These are phyloP conservation scores for Phytopythium oedochilum DNA, from an alignment of 352 stramenopile species.

Conservation along the genomic window DNA sequence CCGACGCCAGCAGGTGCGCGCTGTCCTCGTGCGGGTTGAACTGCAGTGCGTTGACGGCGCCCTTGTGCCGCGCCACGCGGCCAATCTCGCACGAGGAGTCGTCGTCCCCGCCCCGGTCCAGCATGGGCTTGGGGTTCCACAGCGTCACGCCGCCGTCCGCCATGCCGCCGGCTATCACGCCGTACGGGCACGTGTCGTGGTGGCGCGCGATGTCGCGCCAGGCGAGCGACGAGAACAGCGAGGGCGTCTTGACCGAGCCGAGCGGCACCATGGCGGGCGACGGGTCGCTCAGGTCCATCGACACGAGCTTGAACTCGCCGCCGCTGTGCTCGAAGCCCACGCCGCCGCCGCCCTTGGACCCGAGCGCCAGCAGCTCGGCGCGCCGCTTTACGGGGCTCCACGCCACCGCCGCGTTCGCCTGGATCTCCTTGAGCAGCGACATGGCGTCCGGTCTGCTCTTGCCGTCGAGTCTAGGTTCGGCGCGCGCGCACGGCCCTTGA, in stretches of 20 bases:
- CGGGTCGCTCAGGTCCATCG: constrained; percentile 86
- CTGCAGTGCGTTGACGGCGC: constrained; percentile 90
- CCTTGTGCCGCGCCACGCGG: constrained; percentile 83
- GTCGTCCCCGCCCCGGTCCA: constrained; percentile 44
- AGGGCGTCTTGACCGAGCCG: constrained; percentile 85
- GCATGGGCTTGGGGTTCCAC: constrained; percentile 92
- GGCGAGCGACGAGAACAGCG: constrained; percentile 92
- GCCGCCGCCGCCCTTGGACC: constrained; percentile 93
- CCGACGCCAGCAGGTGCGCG: constrained; percentile 91
- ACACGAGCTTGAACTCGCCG: constrained; percentile 95
- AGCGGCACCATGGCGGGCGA: constrained; percentile 69
- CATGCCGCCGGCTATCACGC: constrained; percentile 96
- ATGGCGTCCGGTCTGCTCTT: constrained; percentile 27
- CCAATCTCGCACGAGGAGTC: constrained; percentile 63
- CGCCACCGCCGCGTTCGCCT: constrained; percentile 83
- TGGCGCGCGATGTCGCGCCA: constrained; percentile 89
- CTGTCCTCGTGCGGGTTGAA: constrained; percentile 95
- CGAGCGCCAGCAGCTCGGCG: constrained; percentile 79
- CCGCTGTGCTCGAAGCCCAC: constrained; percentile 97
- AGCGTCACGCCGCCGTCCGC: constrained; percentile 95
- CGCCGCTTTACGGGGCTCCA: constrained; percentile 82
- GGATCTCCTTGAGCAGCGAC: constrained; percentile 90
- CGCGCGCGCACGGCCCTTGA: constrained; percentile 6
- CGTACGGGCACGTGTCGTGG: constrained; percentile 73
- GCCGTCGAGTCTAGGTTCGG: constrained; percentile 3